Conservation (phyloP, 352 stramenopile species). For the Globisporangium parvum region DNA sequence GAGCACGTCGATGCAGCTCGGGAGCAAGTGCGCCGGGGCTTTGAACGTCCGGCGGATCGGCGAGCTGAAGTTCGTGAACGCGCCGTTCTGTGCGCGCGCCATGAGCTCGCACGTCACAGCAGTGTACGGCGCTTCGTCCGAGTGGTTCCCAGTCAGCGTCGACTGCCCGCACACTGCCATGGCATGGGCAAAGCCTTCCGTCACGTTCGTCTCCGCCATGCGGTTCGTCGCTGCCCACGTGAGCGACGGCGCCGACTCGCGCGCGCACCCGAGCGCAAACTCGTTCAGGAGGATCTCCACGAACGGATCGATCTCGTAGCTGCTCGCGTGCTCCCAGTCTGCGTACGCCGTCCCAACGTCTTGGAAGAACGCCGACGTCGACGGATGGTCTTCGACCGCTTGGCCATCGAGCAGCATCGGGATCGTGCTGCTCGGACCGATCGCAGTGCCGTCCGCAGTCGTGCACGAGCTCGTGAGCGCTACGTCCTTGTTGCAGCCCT, state of each 20-base stretch:
- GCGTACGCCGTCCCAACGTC: slow-evolving; percentile 21
- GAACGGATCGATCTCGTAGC: slow-evolving; percentile 59
- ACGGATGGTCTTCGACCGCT: slow-evolving; percentile 16
- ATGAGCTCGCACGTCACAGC: slow-evolving; percentile 65
- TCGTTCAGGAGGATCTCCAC: slow-evolving; percentile 50
- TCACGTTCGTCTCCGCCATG: slow-evolving; percentile 38
- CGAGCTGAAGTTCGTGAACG: slow-evolving; percentile 69
- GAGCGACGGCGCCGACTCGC: slow-evolving; percentile 22
- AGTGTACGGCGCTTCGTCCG: slow-evolving; percentile 34
- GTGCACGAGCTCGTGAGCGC: slow-evolving; percentile 25
- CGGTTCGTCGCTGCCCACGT: slow-evolving; percentile 32
- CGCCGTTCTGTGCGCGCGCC: slow-evolving; percentile 58
- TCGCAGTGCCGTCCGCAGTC: slow-evolving; percentile 10
- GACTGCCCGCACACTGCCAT: slow-evolving; percentile 48
- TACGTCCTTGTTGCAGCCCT: slow-evolving; percentile 42
- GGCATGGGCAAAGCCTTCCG: slow-evolving; percentile 37
- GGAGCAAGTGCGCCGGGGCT: slow-evolving; percentile 31
- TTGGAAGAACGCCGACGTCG: slow-evolving; percentile 19
- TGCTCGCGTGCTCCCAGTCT: slow-evolving; percentile 26
- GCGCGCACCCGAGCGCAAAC: slow-evolving; percentile 38
- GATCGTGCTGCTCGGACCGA: slow-evolving; percentile 18
- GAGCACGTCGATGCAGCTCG: slow-evolving; percentile 48
- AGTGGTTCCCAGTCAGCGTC: slow-evolving; percentile 24
- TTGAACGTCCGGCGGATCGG: slow-evolving; percentile 52
- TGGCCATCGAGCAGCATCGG: slow-evolving; percentile 25